These are phyloP conservation scores for Lactarius psammicola DNA, from an alignment of 768 basidiomycete genomes.

Conservation along the genomic window DNA sequence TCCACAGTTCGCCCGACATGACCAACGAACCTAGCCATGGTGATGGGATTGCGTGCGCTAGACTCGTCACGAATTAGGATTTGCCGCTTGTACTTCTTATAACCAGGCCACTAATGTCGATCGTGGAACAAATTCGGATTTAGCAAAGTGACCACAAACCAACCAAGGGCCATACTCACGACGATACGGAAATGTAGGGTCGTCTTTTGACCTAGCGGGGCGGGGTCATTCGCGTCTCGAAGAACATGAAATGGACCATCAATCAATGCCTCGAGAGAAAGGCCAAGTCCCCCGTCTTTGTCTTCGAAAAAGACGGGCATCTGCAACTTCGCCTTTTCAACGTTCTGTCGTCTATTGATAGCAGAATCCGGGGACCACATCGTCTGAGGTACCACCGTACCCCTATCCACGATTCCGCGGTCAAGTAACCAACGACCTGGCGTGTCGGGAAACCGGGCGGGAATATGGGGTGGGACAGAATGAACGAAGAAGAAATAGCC, in stretches of 20 bases:
- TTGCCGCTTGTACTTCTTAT: background rate
- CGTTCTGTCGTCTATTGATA: background rate
- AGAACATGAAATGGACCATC: background rate
- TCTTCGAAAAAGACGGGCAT: background rate
- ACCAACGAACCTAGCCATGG: background rate
- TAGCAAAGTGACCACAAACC: background rate
- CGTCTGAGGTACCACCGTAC: background rate
- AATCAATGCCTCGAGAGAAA: background rate
- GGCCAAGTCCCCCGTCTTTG: background rate
- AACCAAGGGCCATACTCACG: background rate
- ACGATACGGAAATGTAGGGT: background rate
- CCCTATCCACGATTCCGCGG: background rate
- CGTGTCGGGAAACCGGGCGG: background rate
- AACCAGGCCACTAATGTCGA: background rate
- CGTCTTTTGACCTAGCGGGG: background rate
- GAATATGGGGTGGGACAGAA: background rate
- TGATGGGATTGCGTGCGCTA: background rate
- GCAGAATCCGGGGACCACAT: background rate
- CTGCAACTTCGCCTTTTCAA: background rate
- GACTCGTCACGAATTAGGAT: constrained; percentile 5
- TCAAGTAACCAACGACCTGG: background rate
- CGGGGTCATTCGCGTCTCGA: background rate
- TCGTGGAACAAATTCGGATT: too few species aligned
- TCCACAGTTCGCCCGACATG: background rate
- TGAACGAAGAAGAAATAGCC: background rate